Evolutionary conservation across 345 rosid genomes (phyloP), one percentile per base, ranked within the genome.

Genomic region (Leavenworthia alabamica): DNA sequence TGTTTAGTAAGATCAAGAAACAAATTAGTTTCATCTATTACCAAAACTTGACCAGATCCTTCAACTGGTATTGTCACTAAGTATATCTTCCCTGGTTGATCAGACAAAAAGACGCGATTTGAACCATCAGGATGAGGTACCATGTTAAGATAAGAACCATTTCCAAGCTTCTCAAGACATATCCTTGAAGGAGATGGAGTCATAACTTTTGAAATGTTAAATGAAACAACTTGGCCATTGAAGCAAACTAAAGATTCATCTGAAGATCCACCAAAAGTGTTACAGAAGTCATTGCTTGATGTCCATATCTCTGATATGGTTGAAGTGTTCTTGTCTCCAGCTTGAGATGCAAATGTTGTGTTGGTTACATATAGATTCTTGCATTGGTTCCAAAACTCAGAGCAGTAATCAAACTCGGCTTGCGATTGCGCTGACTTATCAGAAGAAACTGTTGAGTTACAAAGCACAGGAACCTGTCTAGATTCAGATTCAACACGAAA

Each of bases 41-140:
- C 80, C 73, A 86, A 54, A 8, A 36, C 13, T 58, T 67, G 66
- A 46, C 81, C 73, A 3, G 87, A 84, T 55, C 85, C 93, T 60
- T 77, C 66, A 47, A 70, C 72, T 13, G 94, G 87, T 68, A 86
- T 29, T 1, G 79, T 84, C 0, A 63, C 87, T 51, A 89, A 62
- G 79, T 76, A 89, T 24, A 86, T 69, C 50, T 73, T 73, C 3
- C 94, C 89, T 3, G 64, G 69, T 71, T 86, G 95, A 71, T 71
- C 54, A 36, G 94, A 74, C 22, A 89, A 72, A 71, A 86, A 82
- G 45, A 82, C 86, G 4, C 79, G 91, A 63, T 76, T 80, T 2
- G 89, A 81, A 27, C 86, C 89, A 64, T 86, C 96, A 0, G 91
- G 96, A 58, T 89, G 91, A 66, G 86, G 83, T 19, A 67, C 96